Evolutionary conservation across 83 land plant genomes (phyloP), one percentile per base, ranked within the genome.

Genomic region (Diphasiastrum complanatum): DNA sequence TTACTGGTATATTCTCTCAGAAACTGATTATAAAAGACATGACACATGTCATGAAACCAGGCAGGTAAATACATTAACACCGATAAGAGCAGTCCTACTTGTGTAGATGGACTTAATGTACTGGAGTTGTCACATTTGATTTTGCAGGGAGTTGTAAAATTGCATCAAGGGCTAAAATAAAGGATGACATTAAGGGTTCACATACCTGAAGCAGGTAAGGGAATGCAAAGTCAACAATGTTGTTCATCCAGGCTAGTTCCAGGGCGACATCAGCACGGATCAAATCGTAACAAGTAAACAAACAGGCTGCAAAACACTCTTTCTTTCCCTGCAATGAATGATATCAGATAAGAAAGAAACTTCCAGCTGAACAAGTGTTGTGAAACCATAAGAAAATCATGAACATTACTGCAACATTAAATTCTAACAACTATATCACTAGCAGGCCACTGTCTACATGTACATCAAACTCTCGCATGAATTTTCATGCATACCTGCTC

Each of bases 321-420:
- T 49, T 49, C 52, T 49, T 49, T 49, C 22, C 20, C 52, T 49
- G 52, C 12, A 49, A 49, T n/a, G n/a, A n/a, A n/a, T n/a, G n/a
- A n/a, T n/a, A n/a, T n/a, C n/a, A n/a, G n/a, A n/a, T n/a, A n/a
- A n/a, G n/a, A n/a, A n/a, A n/a, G n/a, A n/a, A n/a, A n/a, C n/a
- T n/a, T n/a, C n/a, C n/a, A n/a, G n/a, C n/a, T n/a, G n/a, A n/a
- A n/a, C n/a, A n/a, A n/a, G n/a, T n/a, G n/a, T n/a, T n/a, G n/a
- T n/a, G n/a, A n/a, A n/a, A 8, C 8, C 43, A 40, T 16, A n/a
- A n/a, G n/a, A n/a, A n/a, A n/a, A n/a, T n/a, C n/a, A n/a, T n/a
- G n/a, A 31, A n/a, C n/a, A n/a, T n/a, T n/a, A n/a, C n/a, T n/a
- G n/a, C n/a, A n/a, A n/a, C n/a, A n/a, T n/a, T n/a, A n/a, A n/a